phyloP scores from a whole-genome alignment of 2,329 filamentous ascomycete genomes.

The Aspergillus sp. region DNA sequence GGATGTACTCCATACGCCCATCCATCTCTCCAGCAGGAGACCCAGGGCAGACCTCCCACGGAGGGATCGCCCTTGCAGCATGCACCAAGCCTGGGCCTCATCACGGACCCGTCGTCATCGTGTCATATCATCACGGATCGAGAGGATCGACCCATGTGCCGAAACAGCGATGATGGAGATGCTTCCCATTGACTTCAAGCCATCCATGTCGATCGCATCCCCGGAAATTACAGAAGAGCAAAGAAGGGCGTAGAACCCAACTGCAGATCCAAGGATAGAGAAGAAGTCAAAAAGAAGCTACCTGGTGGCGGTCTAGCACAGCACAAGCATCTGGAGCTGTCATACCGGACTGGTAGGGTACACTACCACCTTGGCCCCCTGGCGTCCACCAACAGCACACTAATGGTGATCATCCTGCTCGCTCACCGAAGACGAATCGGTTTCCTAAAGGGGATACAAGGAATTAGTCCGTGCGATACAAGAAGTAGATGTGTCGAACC shows the following conservation, averaged over 20 bases:
- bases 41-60: too few species aligned
- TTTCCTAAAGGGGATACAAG: too few species aligned
- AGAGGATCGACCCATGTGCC: too few species aligned
- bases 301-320: background rate
- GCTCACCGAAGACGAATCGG: too few species aligned
- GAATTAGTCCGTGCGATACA: background rate
- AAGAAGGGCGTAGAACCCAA: too few species aligned
- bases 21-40: background rate
- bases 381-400: background rate
- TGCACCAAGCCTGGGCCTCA: background rate
- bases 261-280: too few species aligned
- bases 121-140: background rate
- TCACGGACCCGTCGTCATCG: background rate
- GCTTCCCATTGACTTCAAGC: too few species aligned
- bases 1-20: too few species aligned
- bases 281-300: too few species aligned
- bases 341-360: slow-evolving; percentile 12
- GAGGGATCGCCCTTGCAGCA: background rate
- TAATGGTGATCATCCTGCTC: too few species aligned
- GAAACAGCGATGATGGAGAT: too few species aligned
- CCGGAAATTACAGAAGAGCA: too few species aligned
- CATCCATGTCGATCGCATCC: background rate
- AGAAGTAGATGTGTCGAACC: background rate
- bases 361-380: slow-evolving; percentile 4
- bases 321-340: slow-evolving; percentile 14